A percentile compares a stretch with the other conserved stretches of the same genome.
Evolutionary conservation across 1,284 basidiomycete species (phyloP).

Genomic region (Austroboletus rostrupii): DNA sequence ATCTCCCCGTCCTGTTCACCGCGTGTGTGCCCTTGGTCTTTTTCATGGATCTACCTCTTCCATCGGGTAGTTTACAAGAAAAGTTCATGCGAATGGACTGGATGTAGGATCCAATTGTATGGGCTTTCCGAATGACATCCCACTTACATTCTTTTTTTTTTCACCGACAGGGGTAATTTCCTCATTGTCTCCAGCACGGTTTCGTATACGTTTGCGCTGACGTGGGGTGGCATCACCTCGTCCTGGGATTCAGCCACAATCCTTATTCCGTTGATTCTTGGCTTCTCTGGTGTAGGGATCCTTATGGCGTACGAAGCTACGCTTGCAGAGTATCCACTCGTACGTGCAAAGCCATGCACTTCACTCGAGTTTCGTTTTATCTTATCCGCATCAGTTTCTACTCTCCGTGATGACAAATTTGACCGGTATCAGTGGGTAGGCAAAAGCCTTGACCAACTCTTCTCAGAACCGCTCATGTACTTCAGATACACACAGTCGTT

Average conservation of each 20-base stretch:
- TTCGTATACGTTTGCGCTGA: slow-evolving; percentile 1
- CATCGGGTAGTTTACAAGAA: slow-evolving; percentile 1
- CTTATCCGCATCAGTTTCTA: slow-evolving; percentile 7
- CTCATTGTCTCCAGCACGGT: slow-evolving; percentile 3
- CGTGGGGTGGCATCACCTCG: slow-evolving; percentile 3
- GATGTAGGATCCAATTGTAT: slow-evolving; percentile 3
- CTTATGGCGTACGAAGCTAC: slow-evolving; percentile 12
- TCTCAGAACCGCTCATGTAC: background rate
- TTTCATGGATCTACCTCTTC: slow-evolving; percentile 2
- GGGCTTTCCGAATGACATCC: background rate
- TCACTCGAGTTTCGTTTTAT: background rate
- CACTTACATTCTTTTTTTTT: background rate
- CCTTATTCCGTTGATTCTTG: slow-evolving; percentile 12
- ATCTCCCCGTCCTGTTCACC: slow-evolving; percentile 2
- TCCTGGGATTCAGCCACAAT: slow-evolving; percentile 12
- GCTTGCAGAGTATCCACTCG: slow-evolving; percentile 12
- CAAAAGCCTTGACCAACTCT: background rate
- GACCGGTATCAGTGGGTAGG: slow-evolving; percentile 16
- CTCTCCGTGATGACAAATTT: slow-evolving; percentile 13
- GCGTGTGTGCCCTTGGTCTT: slow-evolving; percentile 1
- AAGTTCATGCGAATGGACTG: slow-evolving; percentile 11
- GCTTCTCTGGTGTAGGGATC: slow-evolving; percentile 5
- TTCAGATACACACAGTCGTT: slow-evolving; percentile 16
- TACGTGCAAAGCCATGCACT: background rate
- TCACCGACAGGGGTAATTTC: slow-evolving; percentile 3